A percentile compares a stretch with the other conserved stretches of the same genome.
phyloP scores from a whole-genome alignment of 2,329 filamentous ascomycete genomes.

The Apiospora arundinis region DNA sequence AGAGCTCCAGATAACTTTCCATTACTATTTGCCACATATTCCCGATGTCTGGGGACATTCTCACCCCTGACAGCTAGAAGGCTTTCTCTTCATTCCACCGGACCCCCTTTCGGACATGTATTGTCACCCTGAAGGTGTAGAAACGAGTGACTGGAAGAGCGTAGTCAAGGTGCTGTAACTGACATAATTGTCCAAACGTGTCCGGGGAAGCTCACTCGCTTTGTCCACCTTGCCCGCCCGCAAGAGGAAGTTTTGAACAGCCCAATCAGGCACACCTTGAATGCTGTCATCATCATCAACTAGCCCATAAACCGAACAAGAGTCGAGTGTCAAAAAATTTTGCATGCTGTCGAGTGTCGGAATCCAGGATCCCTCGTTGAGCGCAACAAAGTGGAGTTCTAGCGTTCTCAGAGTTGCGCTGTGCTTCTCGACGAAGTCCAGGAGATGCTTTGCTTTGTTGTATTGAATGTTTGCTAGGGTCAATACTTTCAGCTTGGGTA shows the following conservation, averaged over 20 bases:
- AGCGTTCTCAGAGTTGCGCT: conserved; percentile 6
- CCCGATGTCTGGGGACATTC: conserved; percentile 1
- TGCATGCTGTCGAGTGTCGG: not conserved
- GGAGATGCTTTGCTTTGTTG: not conserved
- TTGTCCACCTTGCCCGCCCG: conserved; percentile 7
- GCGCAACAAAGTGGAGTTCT: not conserved
- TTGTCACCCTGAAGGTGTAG: not conserved
- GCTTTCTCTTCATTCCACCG: not conserved
- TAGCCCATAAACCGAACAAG: conserved; percentile 1
- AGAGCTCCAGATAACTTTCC: not conserved
- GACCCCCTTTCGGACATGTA: not conserved
- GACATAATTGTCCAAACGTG: not conserved
- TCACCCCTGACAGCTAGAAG: not conserved
- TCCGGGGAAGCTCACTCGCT: conserved; percentile 1
- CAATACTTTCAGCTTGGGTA: conserved; percentile 1
- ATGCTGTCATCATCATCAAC: conserved; percentile 6
- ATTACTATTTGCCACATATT: conserved; percentile 1
- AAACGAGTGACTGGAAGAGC: not conserved
- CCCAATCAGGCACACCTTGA: conserved; percentile 7
- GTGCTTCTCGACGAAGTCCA: conserved; percentile 2
- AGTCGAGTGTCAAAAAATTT: not conserved
- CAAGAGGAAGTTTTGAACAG: conserved; percentile 3
- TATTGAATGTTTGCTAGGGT: conserved; percentile 2
- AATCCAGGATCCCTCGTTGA: not conserved
- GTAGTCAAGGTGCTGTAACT: not conserved